Evolutionary conservation across 345 rosid genomes (phyloP).

Genomic region (Raphanus sativus): DNA sequence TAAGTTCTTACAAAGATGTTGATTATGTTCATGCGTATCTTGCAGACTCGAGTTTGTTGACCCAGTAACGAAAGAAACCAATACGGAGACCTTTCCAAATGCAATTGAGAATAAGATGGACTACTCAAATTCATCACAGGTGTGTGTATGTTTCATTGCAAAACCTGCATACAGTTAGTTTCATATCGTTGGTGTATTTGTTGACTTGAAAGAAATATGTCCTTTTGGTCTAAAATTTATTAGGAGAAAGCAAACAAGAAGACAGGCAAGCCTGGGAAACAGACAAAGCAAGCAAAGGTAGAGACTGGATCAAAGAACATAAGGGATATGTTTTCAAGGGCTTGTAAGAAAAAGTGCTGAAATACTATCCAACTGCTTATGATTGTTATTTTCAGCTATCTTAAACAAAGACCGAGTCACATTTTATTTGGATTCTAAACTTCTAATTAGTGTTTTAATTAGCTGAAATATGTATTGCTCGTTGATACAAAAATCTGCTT

Average conservation of each 20-base stretch:
- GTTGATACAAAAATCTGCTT: neutral
- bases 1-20: neutral
- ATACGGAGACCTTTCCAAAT: conserved; percentile 33
- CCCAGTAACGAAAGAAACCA: conserved; percentile 39
- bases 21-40: conserved; percentile 1
- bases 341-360: conserved; percentile 51
- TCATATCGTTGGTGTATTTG: neutral
- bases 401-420: neutral
- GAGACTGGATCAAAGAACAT: conserved; percentile 82
- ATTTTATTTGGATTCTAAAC: neutral
- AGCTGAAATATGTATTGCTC: neutral
- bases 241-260: conserved; percentile 57
- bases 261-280: conserved; percentile 52
- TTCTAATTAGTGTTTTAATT: neutral
- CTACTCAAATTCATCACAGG: conserved; percentile 50
- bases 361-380: neutral
- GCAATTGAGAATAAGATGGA: conserved; percentile 38
- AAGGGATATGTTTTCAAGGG: conserved; percentile 84
- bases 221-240: conserved; percentile 3
- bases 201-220: neutral
- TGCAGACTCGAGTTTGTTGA: conserved; percentile 57
- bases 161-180: neutral
- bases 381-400: neutral
- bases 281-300: conserved; percentile 58
- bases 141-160: conserved; percentile 25